phyloP scores from a whole-genome alignment of 2,329 filamentous ascomycete species.

The Aspergillus sp. region DNA sequence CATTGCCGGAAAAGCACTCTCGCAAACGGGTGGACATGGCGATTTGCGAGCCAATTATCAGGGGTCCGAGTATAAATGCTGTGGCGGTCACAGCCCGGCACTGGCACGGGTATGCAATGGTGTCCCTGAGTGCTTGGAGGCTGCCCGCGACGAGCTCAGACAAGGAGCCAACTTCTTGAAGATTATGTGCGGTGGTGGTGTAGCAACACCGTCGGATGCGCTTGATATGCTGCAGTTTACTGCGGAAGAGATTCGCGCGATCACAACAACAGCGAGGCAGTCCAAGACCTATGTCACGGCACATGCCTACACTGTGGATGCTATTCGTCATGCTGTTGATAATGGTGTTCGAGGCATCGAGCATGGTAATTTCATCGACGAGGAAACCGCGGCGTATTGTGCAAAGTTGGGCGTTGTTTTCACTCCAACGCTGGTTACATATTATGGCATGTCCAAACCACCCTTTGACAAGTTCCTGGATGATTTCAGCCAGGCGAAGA shows the following conservation, averaged over 20 bases:
- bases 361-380: conserved; percentile 49
- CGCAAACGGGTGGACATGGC: conserved; percentile 60
- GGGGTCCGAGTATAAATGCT: conserved; percentile 42
- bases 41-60: conserved; percentile 51
- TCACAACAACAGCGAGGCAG: conserved; percentile 51
- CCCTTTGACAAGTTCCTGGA: conserved; percentile 5
- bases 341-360: conserved; percentile 59
- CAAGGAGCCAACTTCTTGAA: conserved; percentile 62
- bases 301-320: conserved; percentile 57
- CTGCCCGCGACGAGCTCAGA: conserved; percentile 55
- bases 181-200: conserved; percentile 60
- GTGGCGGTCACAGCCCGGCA: conserved; percentile 42
- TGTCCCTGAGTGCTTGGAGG: conserved; percentile 54
- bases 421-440: conserved; percentile 56
- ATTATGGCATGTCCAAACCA: conserved; percentile 49
- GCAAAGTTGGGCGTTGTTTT: conserved; percentile 49
- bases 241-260: conserved; percentile 55
- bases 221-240: conserved; percentile 58
- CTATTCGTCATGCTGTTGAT: conserved; percentile 56
- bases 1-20: conserved; percentile 55
- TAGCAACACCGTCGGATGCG: conserved; percentile 56
- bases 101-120: conserved; percentile 52
- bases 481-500: conserved; percentile 44
- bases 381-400: conserved; percentile 51
- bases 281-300: conserved; percentile 57